These are phyloP conservation scores for Hypoxylon perforatum DNA, from an alignment of 495 filamentous ascomycete genomes.

Conservation along the genomic window DNA sequence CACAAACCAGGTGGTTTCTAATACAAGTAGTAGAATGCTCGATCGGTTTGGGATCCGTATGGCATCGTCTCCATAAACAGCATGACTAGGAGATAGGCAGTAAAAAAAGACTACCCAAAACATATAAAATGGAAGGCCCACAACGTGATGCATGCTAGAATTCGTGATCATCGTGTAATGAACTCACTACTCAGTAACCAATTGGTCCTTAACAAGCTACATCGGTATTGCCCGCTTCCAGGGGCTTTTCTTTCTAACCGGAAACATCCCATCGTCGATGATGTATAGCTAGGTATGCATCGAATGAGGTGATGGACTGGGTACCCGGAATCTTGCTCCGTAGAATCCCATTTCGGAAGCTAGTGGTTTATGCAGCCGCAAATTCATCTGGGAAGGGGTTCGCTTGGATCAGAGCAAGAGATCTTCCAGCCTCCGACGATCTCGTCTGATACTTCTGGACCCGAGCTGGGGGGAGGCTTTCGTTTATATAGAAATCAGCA, in stretches of 20 bases:
- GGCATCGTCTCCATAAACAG: conserved; percentile 8
- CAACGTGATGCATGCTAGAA: conserved; percentile 7
- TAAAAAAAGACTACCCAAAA: conserved; percentile 15
- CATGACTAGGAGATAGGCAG: background rate
- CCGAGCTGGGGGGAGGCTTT: too few species aligned
- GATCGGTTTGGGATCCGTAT: conserved; percentile 15
- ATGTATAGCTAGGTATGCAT: conserved; percentile 8
- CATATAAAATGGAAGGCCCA: conserved; percentile 1
- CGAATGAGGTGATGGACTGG: conserved; percentile 1
- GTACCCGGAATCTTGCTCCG: conserved; percentile 5
- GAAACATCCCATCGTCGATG: background rate
- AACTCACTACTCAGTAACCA: too few species aligned
- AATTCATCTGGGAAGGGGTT: background rate
- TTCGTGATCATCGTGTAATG: too few species aligned
- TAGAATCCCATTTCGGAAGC: conserved; percentile 12
- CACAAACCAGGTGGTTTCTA: background rate
- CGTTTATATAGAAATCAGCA: too few species aligned
- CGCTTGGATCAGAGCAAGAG: too few species aligned
- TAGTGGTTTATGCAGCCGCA: too few species aligned
- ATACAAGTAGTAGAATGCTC: background rate
- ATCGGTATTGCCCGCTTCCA: background rate
- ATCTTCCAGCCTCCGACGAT: too few species aligned
- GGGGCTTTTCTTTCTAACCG: conserved; percentile 1
- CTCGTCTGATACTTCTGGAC: too few species aligned
- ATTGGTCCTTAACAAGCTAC: too few species aligned